Evolutionary conservation across 176 grass and related monocot species (phyloP), one percentile per base, ranked within the genome.

Genomic region (Carex littledalei): DNA sequence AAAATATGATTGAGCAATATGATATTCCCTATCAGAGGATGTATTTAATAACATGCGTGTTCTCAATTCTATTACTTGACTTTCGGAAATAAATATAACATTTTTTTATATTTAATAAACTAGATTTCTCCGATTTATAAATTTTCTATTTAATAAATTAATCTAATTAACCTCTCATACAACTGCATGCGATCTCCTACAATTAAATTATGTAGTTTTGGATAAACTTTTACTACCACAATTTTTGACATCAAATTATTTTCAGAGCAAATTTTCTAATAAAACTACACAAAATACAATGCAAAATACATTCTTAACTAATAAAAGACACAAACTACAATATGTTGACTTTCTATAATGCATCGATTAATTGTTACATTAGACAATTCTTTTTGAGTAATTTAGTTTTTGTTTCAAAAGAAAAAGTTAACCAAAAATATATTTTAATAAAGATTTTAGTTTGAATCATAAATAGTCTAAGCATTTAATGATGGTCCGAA

Each of bases 401-500:
- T 50, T 11, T 50, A 12, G 9, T 12, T 50, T 50, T 50, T 50
- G 1, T 45, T 50, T 50, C 2, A 50, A 49, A 11, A 49, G 11
- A 11, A 49, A 49, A 49, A 49, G 47, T 11, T 49, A 11, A 49
- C 47, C 47, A 49, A 50, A 50, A 2, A 11, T 50, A 50, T 50
- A 50, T 50, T 50, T 50, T 12, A 50, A 50, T 12, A 12, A 50
- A 50, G 47, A 50, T 11, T 50, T 50, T 50, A 50, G 47, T 12
- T 50, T 50, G 47, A 2, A 50, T 50, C 18, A 60, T 24, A 63
- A 8, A 21, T 47, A 76, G 47, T 13, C 12, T 26, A 26, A 54
- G 47, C 73, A 77, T 77, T 81, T 81, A 81, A 63, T 81, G 57
- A 47, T 64, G 52, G 9, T 43, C 54, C 79, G 15, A 81, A 63